A percentile compares a stretch with the other conserved stretches of the same genome.
phyloP scores from a whole-genome alignment of 208 protist genomes.

The Wallacemonas rigidus region DNA sequence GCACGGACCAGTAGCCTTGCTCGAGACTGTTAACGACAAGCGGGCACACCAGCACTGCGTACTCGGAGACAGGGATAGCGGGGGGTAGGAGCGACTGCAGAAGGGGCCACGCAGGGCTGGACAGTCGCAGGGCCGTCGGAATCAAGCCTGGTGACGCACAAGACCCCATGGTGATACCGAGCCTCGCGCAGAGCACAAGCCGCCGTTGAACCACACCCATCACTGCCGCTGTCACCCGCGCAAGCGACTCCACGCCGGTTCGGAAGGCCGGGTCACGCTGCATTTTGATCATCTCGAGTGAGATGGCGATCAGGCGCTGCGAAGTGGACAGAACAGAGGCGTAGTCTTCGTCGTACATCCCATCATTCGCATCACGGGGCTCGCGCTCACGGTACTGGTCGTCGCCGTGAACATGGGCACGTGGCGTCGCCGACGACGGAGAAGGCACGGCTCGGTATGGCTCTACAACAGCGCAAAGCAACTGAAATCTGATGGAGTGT shows the following conservation, averaged over 20 bases:
- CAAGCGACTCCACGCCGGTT: constrained; percentile 9
- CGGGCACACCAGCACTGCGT: constrained; percentile 4
- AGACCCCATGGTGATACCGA: neutral
- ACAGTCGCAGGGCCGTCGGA: neutral
- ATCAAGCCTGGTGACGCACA: neutral
- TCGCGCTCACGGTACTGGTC: neutral
- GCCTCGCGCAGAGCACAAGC: constrained; percentile 5
- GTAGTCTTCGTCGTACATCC: neutral
- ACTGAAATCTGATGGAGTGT: constrained; percentile 29
- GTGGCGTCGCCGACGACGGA: neutral
- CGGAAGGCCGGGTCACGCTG: constrained; percentile 9
- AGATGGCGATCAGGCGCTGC: neutral
- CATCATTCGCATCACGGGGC: neutral
- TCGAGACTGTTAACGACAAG: neutral
- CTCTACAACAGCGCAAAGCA: constrained; percentile 20
- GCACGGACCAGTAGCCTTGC: neutral
- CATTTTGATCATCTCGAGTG: constrained; percentile 6
- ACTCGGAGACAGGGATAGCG: constrained; percentile 1
- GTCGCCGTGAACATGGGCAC: neutral
- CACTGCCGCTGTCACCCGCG: neutral
- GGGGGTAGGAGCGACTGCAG: constrained; percentile 3
- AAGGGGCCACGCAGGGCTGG: neutral
- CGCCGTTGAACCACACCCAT: constrained; percentile 1
- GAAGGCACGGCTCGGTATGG: neutral
- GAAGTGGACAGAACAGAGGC: neutral